Conservation (phyloP, 2,329 filamentous ascomycete species). For the Colletotrichum sp. region DNA sequence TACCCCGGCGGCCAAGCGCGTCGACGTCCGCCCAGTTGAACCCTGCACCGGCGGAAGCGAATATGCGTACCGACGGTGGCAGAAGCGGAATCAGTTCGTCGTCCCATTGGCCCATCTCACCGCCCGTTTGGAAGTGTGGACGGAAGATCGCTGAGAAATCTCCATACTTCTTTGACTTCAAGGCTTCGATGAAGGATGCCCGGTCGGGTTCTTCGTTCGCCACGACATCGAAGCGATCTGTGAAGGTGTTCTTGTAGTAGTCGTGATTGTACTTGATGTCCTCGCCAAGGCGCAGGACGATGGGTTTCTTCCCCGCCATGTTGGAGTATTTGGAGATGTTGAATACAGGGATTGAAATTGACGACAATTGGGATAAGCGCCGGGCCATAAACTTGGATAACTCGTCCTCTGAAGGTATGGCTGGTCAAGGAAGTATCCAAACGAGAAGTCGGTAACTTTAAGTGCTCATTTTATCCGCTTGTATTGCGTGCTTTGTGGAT, state of each 20-base stretch:
- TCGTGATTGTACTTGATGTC: slow-evolving; percentile 52
- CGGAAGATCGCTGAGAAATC: slow-evolving; percentile 49
- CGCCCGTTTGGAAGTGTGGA: slow-evolving; percentile 66
- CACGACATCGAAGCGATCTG: slow-evolving; percentile 43
- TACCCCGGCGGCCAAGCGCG: slow-evolving; percentile 38
- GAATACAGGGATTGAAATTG: not conserved
- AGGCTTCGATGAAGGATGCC: slow-evolving; percentile 41
- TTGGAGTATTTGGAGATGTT: not conserved
- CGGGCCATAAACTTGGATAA: not conserved
- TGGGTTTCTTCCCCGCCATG: slow-evolving; percentile 30
- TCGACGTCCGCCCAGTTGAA: slow-evolving; percentile 68
- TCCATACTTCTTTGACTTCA: slow-evolving; percentile 41
- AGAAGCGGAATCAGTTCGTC: slow-evolving; percentile 58
- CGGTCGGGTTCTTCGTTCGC: slow-evolving; percentile 40
- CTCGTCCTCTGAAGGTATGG: not conserved
- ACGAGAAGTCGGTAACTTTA: not conserved
- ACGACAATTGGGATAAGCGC: not conserved
- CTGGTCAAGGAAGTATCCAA: not conserved
- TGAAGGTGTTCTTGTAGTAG: slow-evolving; percentile 42
- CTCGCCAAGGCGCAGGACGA: slow-evolving; percentile 49
- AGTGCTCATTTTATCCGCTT: not conserved
- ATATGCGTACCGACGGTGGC: slow-evolving; percentile 59
- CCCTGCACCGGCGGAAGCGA: slow-evolving; percentile 65
- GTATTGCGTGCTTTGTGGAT: not conserved
- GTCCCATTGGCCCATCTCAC: slow-evolving; percentile 68